Evolutionary conservation across 495 filamentous ascomycete genomes (phyloP), one percentile per base, ranked within the genome.

Genomic region (Podospora fimiseda): DNA sequence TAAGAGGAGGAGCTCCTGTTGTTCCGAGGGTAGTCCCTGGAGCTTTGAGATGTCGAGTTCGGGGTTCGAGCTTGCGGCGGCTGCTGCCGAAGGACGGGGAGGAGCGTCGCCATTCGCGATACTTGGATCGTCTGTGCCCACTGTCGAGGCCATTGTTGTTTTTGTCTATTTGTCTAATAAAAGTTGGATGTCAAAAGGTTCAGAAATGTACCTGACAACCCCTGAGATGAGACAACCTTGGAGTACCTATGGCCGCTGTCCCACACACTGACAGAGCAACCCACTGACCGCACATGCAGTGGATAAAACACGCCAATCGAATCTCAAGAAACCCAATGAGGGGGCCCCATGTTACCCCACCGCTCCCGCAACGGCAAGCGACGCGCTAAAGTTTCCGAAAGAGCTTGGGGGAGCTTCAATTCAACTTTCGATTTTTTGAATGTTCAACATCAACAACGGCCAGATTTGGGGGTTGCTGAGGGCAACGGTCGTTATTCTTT

Each of bases 1-100:
- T 48, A 97, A 75, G 52, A 99, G 79, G 66, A 90, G 91, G 18
- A 97, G 82, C 60, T 96, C 90, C 69, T 97, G 94, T 64, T 99
- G 92, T 73, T 97, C 93, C 24, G 89, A 86, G 51, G 92, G 86
- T 49, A 97, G 83, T 43, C 87, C 80, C 70, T 95, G 86, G 45
- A 99, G 83, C 71, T 93, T 95, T 47, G 81, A 67, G 58, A 95
- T 67, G 65, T 99, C 90, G 63, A 99, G 84, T 74, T 93, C 82
- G 41, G 76, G 77, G 57, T 74, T 70, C 45, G 69, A 60, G 40
- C 51, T 69, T 3, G 71, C 62, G 41, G 63, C 60, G 30, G 69
- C 66, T 36, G 67, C 55, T 30, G 68, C 55, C 27, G 63, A 57
- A 11, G 38, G 53, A 55, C 59, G 58, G 49, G 45, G 45, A n/a